Evolutionary conservation across 495 filamentous ascomycete genomes (phyloP).

Genomic region (Rusavskia elegans): DNA sequence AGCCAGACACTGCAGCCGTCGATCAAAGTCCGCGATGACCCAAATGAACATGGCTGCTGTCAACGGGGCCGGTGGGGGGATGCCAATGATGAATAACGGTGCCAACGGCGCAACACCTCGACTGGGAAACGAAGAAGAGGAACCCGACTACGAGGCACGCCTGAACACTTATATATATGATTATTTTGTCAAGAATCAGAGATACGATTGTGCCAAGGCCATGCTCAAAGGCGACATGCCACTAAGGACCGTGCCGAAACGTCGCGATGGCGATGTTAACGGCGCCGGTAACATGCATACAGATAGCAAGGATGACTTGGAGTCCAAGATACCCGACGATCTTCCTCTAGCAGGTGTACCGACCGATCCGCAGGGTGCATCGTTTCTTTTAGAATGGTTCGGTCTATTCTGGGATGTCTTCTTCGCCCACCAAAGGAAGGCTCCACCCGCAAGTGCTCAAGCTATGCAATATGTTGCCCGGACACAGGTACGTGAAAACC

Average conservation of each 20-base stretch:
- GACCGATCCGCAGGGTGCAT: slow-evolving; percentile 44
- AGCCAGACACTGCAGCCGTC: background rate
- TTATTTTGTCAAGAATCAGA: slow-evolving; percentile 72
- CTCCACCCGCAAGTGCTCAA: slow-evolving; percentile 25
- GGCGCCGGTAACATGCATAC: slow-evolving; percentile 76
- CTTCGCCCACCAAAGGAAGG: slow-evolving; percentile 52
- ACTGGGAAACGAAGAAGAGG: slow-evolving; percentile 24
- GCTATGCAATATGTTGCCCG: slow-evolving; percentile 60
- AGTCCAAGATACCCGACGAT: slow-evolving; percentile 59
- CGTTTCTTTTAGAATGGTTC: slow-evolving; percentile 91
- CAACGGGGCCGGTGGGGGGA: slow-evolving; percentile 45
- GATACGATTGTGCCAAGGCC: slow-evolving; percentile 64
- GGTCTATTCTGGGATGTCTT: slow-evolving; percentile 94
- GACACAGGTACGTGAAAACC: slow-evolving; percentile 49
- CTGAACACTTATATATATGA: slow-evolving; percentile 97
- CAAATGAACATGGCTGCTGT: slow-evolving; percentile 54
- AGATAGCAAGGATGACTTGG: slow-evolving; percentile 60
- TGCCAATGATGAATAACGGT: slow-evolving; percentile 61
- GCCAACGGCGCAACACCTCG: slow-evolving; percentile 32
- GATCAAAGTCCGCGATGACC: slow-evolving; percentile 36
- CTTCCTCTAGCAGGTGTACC: slow-evolving; percentile 60
- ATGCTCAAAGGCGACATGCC: slow-evolving; percentile 46
- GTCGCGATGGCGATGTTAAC: slow-evolving; percentile 59
- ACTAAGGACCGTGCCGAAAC: slow-evolving; percentile 38
- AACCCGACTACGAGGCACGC: slow-evolving; percentile 26